Percentiles rank a stretch among this genome's conserved stretches.
These are phyloP conservation scores for Diaporthe velutina DNA, from an alignment of 2,329 filamentous ascomycete genomes.

Conservation along the genomic window DNA sequence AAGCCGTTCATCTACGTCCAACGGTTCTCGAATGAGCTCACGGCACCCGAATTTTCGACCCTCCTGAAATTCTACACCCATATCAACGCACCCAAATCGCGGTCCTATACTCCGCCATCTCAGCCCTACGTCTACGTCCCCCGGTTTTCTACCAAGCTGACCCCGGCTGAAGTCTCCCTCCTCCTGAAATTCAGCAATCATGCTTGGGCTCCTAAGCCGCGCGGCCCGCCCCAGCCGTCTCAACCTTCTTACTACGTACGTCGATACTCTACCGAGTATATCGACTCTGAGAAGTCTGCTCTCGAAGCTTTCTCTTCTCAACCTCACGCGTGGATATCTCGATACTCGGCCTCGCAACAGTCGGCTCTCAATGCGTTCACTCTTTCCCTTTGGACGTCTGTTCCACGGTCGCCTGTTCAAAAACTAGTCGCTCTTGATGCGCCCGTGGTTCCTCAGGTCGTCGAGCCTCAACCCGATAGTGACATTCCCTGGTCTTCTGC, in stretches of 20 bases:
- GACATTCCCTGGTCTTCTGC: background rate
- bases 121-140: too few species aligned
- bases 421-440: too few species aligned
- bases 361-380: background rate
- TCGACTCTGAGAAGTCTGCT: background rate
- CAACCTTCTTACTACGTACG: background rate
- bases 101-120: too few species aligned
- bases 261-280: background rate
- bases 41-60: too few species aligned
- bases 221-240: background rate
- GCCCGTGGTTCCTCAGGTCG: too few species aligned
- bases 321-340: background rate
- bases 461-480: background rate
- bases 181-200: background rate
- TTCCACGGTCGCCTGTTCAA: too few species aligned
- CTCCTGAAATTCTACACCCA: too few species aligned
- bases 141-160: background rate
- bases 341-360: background rate
- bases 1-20: too few species aligned
- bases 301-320: background rate
- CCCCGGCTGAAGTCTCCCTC: background rate
- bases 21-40: too few species aligned
- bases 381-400: too few species aligned
- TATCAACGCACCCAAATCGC: too few species aligned
- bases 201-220: background rate